Conservation (phyloP, 2,329 filamentous ascomycete species). For the Aureobasidium melanogenum region DNA sequence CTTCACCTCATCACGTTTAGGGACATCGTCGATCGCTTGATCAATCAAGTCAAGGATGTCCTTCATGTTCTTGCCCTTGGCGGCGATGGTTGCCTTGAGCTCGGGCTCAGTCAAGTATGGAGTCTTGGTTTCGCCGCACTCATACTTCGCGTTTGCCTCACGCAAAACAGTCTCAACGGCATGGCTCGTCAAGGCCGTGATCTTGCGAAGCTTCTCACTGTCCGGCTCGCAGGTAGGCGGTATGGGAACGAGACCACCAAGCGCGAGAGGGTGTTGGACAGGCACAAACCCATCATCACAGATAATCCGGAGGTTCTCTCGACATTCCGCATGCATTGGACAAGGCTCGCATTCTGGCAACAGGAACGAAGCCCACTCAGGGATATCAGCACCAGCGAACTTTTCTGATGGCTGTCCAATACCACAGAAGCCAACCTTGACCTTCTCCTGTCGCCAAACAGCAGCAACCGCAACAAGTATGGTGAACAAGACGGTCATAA, state of each 20-base stretch:
- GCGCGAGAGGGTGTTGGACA: constrained; percentile 71
- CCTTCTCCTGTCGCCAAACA: constrained; percentile 90
- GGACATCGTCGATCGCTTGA: constrained; percentile 64
- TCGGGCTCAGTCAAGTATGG: constrained; percentile 61
- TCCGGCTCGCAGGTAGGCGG: constrained; percentile 92
- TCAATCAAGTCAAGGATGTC: constrained; percentile 89
- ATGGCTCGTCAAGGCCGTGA: constrained; percentile 79
- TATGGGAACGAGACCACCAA: constrained; percentile 73
- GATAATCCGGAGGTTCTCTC: constrained; percentile 61
- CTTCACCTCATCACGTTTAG: constrained; percentile 51
- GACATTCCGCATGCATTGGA: constrained; percentile 84
- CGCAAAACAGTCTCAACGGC: constrained; percentile 72
- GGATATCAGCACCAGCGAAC: constrained; percentile 55
- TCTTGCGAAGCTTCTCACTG: constrained; percentile 78
- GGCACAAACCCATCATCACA: constrained; percentile 86
- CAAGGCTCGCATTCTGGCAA: constrained; percentile 83
- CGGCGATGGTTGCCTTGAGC: constrained; percentile 68
- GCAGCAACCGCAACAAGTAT: constrained; percentile 63
- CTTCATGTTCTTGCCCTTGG: constrained; percentile 71
- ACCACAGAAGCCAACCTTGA: constrained; percentile 92
- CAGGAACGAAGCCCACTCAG: constrained; percentile 61
- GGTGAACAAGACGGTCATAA: constrained; percentile 62
- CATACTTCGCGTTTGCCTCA: constrained; percentile 76
- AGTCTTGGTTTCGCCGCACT: constrained; percentile 67
- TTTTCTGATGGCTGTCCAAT: constrained; percentile 57